Evolutionary conservation across 2,329 filamentous ascomycete genomes (phyloP), one percentile per base, ranked within the genome.

Genomic region (Dactylella cylindrospora): DNA sequence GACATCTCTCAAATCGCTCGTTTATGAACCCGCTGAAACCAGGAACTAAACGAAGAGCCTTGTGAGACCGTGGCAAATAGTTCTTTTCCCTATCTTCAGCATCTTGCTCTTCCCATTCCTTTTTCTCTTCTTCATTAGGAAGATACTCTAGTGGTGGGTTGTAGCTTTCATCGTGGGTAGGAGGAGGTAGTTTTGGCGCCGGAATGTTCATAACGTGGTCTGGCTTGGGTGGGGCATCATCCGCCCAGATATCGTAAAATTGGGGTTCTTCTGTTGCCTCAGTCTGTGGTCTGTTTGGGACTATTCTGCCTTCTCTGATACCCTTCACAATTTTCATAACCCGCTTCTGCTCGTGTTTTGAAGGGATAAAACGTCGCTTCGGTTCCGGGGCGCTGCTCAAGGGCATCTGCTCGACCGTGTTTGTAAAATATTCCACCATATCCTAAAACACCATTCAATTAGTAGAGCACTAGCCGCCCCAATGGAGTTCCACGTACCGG

Each of bases 321-420:
- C 93, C 93, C 70, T 88, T 89, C 49, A 97, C 93, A 70, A 98
- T 84, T 76, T 98, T 97, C 83, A 96, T 95, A 45, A 98, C 83
- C 54, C 90, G 83, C 77, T 96, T 96, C 25, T 88, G 86, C 74
- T 98, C 93, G 73, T 98, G 89, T 74, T 96, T 97, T 39, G 91
- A 97, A 5, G 94, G 93, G 7, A 98, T 77, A 72, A 97, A 98
- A 68, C 93, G 84, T 66, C 93, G 82, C 76, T 98, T 98, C 1
- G 93, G 93, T 72, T 98, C 93, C 5, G 93, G 93, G 0, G 93
- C 93, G 38, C 90, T 85, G 71, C 89, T 96, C 54, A 98, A 74
- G 10, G 93, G 93, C 90, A 98, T 97, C 65, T 86, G 84, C 75
- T 98, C 93, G 71, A 86, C 80, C 69, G 90, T 85, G 66, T 88